Evolutionary conservation across 192 early-diverging fungal genomes (phyloP).

Genomic region (Pilaira anomala): DNA sequence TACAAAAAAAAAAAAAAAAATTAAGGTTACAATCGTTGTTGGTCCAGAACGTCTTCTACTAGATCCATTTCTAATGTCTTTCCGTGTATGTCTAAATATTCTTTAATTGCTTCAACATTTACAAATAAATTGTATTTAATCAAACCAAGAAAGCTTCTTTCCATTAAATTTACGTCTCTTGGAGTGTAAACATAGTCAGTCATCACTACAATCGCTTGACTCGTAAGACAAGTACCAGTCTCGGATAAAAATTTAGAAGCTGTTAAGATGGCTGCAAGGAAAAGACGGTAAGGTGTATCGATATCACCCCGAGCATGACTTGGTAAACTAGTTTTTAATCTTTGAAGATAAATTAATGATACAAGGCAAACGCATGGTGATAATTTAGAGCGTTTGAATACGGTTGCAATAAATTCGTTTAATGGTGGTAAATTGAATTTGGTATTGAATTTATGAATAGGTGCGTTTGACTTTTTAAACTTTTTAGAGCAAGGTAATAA

Average conservation of each 20-base stretch:
- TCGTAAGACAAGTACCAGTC: constrained; percentile 37
- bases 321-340: constrained; percentile 61
- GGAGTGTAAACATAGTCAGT: constrained; percentile 49
- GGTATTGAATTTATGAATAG: background rate
- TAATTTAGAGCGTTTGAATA: constrained; percentile 28
- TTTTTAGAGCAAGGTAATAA: constrained; percentile 29
- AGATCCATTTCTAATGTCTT: constrained; percentile 37
- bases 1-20: background rate
- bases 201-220: constrained; percentile 38
- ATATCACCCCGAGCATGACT: constrained; percentile 59
- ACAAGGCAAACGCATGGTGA: constrained; percentile 46
- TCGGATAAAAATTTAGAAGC: constrained; percentile 66
- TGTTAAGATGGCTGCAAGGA: constrained; percentile 64
- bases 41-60: constrained; percentile 30
- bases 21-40: background rate
- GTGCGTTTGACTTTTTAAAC: constrained; percentile 14
- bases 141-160: constrained; percentile 53
- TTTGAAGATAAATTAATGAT: constrained; percentile 68
- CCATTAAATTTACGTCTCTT: constrained; percentile 57
- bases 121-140: constrained; percentile 55
- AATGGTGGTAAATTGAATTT: constrained; percentile 30
- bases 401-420: constrained; percentile 33
- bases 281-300: constrained; percentile 72
- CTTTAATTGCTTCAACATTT: constrained; percentile 42
- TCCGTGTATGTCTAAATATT: constrained; percentile 39